Evolutionary conservation across 148 eudicot genomes (phyloP), one percentile per base, ranked within the genome.

Genomic region (Tetragonia tetragonoides): DNA sequence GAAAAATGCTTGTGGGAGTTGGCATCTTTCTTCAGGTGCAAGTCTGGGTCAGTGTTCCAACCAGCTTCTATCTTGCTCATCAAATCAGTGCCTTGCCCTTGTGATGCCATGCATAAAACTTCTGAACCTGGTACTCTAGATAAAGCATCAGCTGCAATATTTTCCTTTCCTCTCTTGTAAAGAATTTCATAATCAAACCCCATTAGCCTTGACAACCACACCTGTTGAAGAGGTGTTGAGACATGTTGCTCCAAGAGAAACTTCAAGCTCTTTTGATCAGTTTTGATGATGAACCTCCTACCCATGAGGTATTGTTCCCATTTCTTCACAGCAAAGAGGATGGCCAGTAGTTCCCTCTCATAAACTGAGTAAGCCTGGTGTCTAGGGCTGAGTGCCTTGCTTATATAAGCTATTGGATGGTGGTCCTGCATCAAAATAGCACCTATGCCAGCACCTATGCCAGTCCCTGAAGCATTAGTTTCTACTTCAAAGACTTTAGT

Each of bases 381-480:
- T 5, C 7, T 15, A 2, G 62, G 75, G 11, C 44, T 51, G 10
- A 72, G 21, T 1, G 24, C 3, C 47, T 37, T 73, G 34, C 49
- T 73, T 3, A 54, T 56, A 17, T 54, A 73, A 5, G 75, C 75
- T 0, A 73, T 2, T 0, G 75, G 75, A 7, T 73, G 65, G 12
- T 57, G 18, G 3, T 49, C 54, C 23, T 70, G 74, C 74, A 70
- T 70, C 0, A 70, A 4, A 3, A 73, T 47, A n/a, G 47, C 75
- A 2, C 75, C 47, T 6, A 73, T 73, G 4, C 75, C 65, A n/a
- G 47, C 75, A 2, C 75, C 47, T 6, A 73, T 73, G 4, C 75
- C 64, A 1, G 8, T 2, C 5, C 40, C 57, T 0, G 6, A 15
- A 5, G 63, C 75, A 72, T 72, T 46, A 34, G 63, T 54, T 24